These are phyloP conservation scores for Zancudomyces culisetae DNA, from an alignment of 371 early-diverging fungal species.

Conservation along the genomic window DNA sequence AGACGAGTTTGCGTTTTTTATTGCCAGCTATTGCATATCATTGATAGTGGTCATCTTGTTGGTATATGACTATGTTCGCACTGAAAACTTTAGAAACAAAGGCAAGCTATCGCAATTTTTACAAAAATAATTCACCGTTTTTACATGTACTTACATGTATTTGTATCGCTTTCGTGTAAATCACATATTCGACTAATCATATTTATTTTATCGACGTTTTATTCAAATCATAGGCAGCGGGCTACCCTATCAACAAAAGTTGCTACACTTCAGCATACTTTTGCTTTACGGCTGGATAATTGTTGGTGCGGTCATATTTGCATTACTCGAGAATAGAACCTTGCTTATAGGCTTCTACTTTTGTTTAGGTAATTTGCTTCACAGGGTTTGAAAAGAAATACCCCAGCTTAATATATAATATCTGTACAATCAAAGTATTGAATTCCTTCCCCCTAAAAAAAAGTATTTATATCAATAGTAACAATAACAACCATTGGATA, in stretches of 20 bases:
- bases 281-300: background rate
- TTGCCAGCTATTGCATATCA: no score
- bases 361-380: background rate
- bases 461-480: no score
- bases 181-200: no score
- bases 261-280: constrained; percentile 1
- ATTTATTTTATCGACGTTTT: no score
- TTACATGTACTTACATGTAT: no score
- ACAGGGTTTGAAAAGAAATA: no score
- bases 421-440: no score
- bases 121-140: no score
- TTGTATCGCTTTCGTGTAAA: no score
- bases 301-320: background rate
- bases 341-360: background rate
- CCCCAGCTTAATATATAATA: no score
- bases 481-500: background rate
- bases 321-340: background rate
- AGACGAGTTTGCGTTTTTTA: no score
- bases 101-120: background rate
- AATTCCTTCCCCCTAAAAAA: no score
- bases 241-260: background rate
- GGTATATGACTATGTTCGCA: background rate
- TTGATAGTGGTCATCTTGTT: background rate
- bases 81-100: constrained; percentile 13
- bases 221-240: background rate